Base-by-base conservation (phyloP, 352 stramenopile species). In the Halophytophthora polymorphica region DNA sequence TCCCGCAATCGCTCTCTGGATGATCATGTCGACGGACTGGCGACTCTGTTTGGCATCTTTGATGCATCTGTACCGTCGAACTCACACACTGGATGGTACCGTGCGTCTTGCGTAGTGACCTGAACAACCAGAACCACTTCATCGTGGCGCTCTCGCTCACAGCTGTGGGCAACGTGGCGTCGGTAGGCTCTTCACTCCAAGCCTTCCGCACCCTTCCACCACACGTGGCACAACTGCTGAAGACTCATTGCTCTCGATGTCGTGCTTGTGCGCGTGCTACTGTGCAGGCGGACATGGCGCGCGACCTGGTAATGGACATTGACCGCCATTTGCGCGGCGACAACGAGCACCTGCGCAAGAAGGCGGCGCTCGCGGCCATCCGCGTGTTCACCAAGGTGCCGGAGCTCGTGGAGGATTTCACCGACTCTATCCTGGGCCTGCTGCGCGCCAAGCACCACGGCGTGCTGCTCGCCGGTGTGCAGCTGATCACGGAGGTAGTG, bases 391-490 rank as follows among this genome's bases (percentile, higher is more conserved):
- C 88, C 23, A 98, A 98, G 64, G 96, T 98, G 50, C 97, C 97
- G 6, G 98, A 99, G 55, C 88, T 99, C 49, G 85, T 99, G 11
- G 97, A 99, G 66, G 96, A 99, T 70, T 99, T 99, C 80, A 86
- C 96, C 1, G 96, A 99, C 44, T 91, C 90, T 15, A 93, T 99
- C 49, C 71, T 96, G 14, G 77, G 74, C 10, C 69, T 99, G n/a
- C 70, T 99, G 23, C 97, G 97, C 52, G 73, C 67, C 41, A 95
- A 98, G 55, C 96, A 96, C 76, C 97, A 99, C 69, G 97, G 96
- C 53, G 97, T 99, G 6, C 66, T 99, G 41, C 94, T 99, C 52
- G 96, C 95, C 5, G 96, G 96, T 5, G 86, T 98, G 34, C 95
- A 99, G 64, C 79, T 99, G 17, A 98, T 99, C 67, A 97, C 83